phyloP scores from a whole-genome alignment of 352 stramenopile species.

The Pythium dissotocum region DNA sequence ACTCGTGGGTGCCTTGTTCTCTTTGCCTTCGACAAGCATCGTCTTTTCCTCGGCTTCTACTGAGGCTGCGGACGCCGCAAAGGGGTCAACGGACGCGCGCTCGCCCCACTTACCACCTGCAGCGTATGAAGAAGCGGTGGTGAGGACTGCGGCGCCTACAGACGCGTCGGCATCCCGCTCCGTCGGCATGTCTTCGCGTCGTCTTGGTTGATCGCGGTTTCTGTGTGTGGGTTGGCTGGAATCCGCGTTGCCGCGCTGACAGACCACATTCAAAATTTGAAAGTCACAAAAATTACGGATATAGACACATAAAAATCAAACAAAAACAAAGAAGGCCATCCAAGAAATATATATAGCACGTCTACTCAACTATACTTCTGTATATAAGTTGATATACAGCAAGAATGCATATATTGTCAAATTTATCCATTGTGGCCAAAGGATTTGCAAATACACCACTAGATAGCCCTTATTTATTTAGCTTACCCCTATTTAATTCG shows the following conservation, averaged over 20 bases:
- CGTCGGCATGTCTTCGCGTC: slow-evolving; percentile 4
- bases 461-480: neutral
- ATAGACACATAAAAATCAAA: neutral
- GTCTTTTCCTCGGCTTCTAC: slow-evolving; percentile 4
- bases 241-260: neutral
- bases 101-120: slow-evolving; percentile 7
- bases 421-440: neutral
- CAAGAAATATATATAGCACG: too few relatives aligned
- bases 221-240: neutral
- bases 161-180: slow-evolving; percentile 3
- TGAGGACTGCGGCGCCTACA: neutral
- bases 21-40: neutral
- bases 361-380: too few relatives aligned
- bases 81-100: slow-evolving; percentile 20
- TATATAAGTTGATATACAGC: too few relatives aligned
- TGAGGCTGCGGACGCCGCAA: neutral
- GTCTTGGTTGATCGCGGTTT: neutral
- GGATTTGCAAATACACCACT: neutral
- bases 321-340: too few relatives aligned
- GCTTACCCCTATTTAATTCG: neutral
- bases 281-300: neutral
- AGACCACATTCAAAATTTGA: slow-evolving; percentile 1
- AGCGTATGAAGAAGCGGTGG: too few relatives aligned
- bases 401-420: too few relatives aligned
- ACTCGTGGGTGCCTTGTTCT: neutral